phyloP scores from a whole-genome alignment of 345 rosid species.

The Gossypium raimondii region DNA sequence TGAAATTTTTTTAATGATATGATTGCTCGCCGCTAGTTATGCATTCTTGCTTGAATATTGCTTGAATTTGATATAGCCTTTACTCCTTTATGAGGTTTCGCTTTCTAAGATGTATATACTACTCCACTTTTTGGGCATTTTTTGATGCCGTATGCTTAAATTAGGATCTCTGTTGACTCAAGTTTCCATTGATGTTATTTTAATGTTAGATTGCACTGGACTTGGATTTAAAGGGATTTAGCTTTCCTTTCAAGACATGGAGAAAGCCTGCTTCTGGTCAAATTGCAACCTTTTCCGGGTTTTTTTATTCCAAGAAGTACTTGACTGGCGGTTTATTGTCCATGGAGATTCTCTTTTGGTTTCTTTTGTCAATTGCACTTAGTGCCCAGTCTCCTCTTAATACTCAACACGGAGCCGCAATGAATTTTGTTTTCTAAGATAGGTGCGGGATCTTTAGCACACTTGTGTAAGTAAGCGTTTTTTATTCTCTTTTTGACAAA shows the following conservation, averaged over 20 bases:
- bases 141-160: neutral
- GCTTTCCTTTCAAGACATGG: slow-evolving; percentile 58
- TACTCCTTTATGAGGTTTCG: neutral
- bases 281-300: slow-evolving; percentile 52
- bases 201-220: slow-evolving; percentile 45
- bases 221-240: slow-evolving; percentile 39
- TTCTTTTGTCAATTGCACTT: slow-evolving; percentile 91
- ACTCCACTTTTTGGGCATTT: neutral
- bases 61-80: neutral
- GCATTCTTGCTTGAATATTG: neutral
- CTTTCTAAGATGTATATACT: neutral
- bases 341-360: slow-evolving; percentile 65
- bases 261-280: slow-evolving; percentile 50
- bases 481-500: neutral
- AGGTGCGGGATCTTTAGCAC: slow-evolving; percentile 52
- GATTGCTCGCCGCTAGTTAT: neutral
- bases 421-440: slow-evolving; percentile 48
- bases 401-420: slow-evolving; percentile 46
- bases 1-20: neutral
- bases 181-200: slow-evolving; percentile 18
- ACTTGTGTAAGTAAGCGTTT: slow-evolving; percentile 35
- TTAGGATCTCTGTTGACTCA: neutral
- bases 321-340: slow-evolving; percentile 76
- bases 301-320: slow-evolving; percentile 76
- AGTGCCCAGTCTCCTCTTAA: slow-evolving; percentile 40